A percentile compares a stretch with the other conserved stretches of the same genome.
Evolutionary conservation across 1,284 basidiomycete genomes (phyloP).

Genomic region (Exobasidium rhododendri): DNA sequence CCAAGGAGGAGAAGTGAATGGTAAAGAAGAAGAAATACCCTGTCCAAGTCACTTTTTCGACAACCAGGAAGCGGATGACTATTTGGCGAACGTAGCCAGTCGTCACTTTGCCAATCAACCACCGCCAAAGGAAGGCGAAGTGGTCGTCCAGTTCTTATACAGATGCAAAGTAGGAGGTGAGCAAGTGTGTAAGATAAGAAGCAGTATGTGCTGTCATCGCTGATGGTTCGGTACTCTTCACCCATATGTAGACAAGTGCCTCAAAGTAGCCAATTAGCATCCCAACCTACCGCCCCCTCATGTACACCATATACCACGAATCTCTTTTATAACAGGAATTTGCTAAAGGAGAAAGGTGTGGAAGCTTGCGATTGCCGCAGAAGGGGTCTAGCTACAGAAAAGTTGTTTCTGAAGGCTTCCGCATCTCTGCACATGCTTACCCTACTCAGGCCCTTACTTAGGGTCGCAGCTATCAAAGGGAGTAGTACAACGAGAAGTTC

Average conservation of each 20-base stretch:
- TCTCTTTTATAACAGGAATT: too few species aligned
- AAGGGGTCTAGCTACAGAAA: too few species aligned
- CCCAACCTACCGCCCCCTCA: not conserved
- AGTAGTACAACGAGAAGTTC: too few species aligned
- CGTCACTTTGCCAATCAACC: slow-evolving; percentile 40
- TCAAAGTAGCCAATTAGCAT: not conserved
- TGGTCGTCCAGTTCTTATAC: slow-evolving; percentile 46
- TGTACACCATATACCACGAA: too few species aligned
- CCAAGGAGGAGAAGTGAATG: slow-evolving; percentile 8
- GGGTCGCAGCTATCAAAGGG: too few species aligned
- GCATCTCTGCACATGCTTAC: too few species aligned
- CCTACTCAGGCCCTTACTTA: too few species aligned
- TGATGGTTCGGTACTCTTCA: not conserved
- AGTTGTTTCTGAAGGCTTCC: too few species aligned
- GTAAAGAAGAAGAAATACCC: slow-evolving; percentile 26
- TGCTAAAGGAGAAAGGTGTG: too few species aligned
- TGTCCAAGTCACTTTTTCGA: slow-evolving; percentile 43
- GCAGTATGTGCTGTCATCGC: not conserved
- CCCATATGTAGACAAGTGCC: not conserved
- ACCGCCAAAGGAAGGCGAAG: slow-evolving; percentile 45
- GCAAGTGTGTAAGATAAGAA: slow-evolving; percentile 10
- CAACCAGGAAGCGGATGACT: slow-evolving; percentile 33
- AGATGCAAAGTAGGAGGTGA: slow-evolving; percentile 41
- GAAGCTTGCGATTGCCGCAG: too few species aligned
- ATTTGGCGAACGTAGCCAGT: slow-evolving; percentile 35